These are phyloP conservation scores for Sanghuangporus baumii DNA, from an alignment of 1,284 basidiomycete species.

Conservation along the genomic window DNA sequence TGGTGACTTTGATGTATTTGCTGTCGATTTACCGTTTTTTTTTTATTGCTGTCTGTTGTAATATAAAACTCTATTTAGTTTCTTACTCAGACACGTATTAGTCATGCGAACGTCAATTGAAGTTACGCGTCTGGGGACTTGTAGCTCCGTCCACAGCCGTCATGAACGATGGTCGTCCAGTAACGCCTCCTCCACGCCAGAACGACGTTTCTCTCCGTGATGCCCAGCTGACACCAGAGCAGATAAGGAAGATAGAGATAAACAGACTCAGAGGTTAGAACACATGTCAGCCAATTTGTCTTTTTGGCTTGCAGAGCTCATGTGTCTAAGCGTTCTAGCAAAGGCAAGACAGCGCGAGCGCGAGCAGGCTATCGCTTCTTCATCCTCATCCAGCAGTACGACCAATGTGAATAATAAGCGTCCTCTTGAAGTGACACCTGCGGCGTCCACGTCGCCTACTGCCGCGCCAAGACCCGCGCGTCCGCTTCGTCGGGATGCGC, in stretches of 20 bases:
- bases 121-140: not conserved
- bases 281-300: not conserved
- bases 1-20: not conserved
- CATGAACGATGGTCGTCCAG: constrained; percentile 12
- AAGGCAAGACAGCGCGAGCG: constrained; percentile 54
- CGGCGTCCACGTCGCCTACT: constrained; percentile 56
- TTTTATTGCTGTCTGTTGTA: not conserved
- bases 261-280: constrained; percentile 51
- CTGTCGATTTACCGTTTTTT: not conserved
- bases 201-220: not conserved
- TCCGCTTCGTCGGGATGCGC: constrained; percentile 63
- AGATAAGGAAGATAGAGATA: constrained; percentile 43
- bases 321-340: constrained; percentile 28
- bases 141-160: not conserved
- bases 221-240: constrained; percentile 34
- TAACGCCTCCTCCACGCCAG: constrained; percentile 18
- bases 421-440: constrained; percentile 42
- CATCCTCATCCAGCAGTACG: constrained; percentile 40
- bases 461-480: constrained; percentile 36
- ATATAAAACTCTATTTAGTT: not conserved
- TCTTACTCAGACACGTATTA: not conserved
- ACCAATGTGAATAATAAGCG: constrained; percentile 55
- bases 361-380: constrained; percentile 39
- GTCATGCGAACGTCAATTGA: not conserved
- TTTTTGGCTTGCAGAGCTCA: not conserved